These are phyloP conservation scores for Tolypocladium tundrense DNA, from an alignment of 2,329 filamentous ascomycete species.

Conservation along the genomic window DNA sequence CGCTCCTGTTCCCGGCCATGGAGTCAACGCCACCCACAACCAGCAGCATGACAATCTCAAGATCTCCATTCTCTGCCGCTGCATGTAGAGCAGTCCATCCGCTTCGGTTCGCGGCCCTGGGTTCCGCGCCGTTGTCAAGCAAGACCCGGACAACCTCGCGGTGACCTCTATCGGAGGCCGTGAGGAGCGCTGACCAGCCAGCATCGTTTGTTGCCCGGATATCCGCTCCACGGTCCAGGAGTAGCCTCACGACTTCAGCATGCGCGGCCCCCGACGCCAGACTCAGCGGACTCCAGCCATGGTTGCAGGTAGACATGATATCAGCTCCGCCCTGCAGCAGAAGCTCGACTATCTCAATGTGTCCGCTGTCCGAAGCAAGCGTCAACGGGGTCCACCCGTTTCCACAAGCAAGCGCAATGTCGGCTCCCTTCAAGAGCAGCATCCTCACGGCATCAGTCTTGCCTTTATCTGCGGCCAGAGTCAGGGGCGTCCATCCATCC, in stretches of 20 bases:
- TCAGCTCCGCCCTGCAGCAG: conserved; percentile 4
- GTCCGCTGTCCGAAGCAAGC: conserved; percentile 1
- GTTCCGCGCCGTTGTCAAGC: not conserved
- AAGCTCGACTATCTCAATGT: conserved; percentile 1
- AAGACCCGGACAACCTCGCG: not conserved
- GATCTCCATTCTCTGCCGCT: not conserved
- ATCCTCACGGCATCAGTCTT: not conserved
- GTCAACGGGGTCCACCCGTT: conserved; percentile 3
- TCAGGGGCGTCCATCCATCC: conserved; percentile 6
- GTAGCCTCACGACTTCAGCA: not conserved
- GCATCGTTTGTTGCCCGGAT: not conserved
- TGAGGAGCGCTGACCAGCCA: not conserved
- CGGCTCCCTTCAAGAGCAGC: conserved; percentile 1
- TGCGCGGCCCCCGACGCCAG: not conserved
- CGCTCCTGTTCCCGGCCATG: not conserved
- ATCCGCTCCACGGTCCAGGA: conserved; percentile 8
- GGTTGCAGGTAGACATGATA: conserved; percentile 1
- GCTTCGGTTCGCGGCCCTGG: not conserved
- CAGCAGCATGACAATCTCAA: not conserved
- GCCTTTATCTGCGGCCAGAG: conserved; percentile 4
- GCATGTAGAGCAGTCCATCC: conserved; percentile 1
- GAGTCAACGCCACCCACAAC: not conserved
- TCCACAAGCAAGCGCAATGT: conserved; percentile 1
- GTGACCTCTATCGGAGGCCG: not conserved
- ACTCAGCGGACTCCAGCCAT: conserved; percentile 2